A percentile compares a stretch with the other conserved stretches of the same genome.
These are phyloP conservation scores for Cyanodermella asteris DNA, from an alignment of 2,329 filamentous ascomycete species.

Conservation along the genomic window DNA sequence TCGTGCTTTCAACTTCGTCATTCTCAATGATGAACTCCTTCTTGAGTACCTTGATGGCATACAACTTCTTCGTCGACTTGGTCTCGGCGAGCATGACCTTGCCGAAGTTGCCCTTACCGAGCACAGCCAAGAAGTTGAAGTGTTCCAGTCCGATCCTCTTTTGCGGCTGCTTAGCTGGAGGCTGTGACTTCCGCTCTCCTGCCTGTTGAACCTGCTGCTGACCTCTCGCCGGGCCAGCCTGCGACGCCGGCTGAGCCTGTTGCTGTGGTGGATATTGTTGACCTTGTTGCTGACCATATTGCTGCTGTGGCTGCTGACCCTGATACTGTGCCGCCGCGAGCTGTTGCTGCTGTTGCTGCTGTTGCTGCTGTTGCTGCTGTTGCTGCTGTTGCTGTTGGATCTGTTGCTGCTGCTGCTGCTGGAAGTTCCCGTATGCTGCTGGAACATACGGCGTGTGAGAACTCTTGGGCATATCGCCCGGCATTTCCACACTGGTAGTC, in stretches of 20 bases:
- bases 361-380: slow-evolving; percentile 11
- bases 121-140: slow-evolving; percentile 95
- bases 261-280: slow-evolving; percentile 15
- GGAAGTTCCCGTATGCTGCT: no score
- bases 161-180: slow-evolving; percentile 35
- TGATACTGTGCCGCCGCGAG: slow-evolving; percentile 6
- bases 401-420: no score
- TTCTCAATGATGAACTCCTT: slow-evolving; percentile 99
- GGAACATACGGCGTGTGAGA: no score
- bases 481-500: no score
- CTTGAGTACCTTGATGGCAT: slow-evolving; percentile 97
- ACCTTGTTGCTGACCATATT: no score
- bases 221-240: slow-evolving; percentile 9
- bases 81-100: slow-evolving; percentile 99
- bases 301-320: slow-evolving; percentile 12
- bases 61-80: slow-evolving; percentile 74
- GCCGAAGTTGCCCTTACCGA: slow-evolving; percentile 97
- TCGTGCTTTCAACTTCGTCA: slow-evolving; percentile 92
- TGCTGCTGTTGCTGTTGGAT: no score
- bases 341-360: slow-evolving; percentile 17
- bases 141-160: slow-evolving; percentile 86
- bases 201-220: slow-evolving; percentile 15
- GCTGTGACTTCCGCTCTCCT: slow-evolving; percentile 5
- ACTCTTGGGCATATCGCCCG: no score
- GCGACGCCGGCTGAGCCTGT: slow-evolving; percentile 8